A percentile compares a stretch with the other conserved stretches of the same genome.
phyloP scores from a whole-genome alignment of 225 moss, liverwort and hornwort genomes.

The Asterella californica region DNA sequence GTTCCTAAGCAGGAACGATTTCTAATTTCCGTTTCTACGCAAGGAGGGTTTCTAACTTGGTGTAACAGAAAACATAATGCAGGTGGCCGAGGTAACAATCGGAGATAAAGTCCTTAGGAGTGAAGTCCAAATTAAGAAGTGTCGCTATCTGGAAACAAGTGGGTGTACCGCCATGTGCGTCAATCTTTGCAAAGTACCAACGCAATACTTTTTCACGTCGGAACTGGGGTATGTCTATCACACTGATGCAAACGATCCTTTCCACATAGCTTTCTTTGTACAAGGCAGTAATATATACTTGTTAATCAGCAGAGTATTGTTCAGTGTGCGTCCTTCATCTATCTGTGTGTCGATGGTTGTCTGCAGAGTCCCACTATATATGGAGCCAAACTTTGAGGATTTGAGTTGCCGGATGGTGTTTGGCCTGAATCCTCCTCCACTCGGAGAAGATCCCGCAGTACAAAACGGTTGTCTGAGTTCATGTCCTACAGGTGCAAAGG shows the following conservation, averaged over 20 bases:
- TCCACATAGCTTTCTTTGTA: too few relatives aligned
- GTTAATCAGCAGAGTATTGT: too few relatives aligned
- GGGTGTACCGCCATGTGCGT: slow-evolving; percentile 92
- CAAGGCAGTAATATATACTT: too few relatives aligned
- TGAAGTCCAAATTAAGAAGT: slow-evolving; percentile 85
- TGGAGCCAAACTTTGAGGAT: slow-evolving; percentile 96
- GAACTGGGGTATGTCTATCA: slow-evolving; percentile 66
- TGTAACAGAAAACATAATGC: slow-evolving; percentile 17
- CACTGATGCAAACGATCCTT: not conserved
- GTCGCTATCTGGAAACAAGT: slow-evolving; percentile 86
- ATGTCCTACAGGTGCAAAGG: slow-evolving; percentile 32
- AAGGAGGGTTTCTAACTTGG: not conserved
- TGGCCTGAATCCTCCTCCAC: slow-evolving; percentile 64
- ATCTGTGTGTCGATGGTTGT: too few relatives aligned
- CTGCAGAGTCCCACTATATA: slow-evolving; percentile 81
- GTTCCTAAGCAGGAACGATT: not conserved
- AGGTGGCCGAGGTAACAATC: slow-evolving; percentile 69
- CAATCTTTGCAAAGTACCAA: slow-evolving; percentile 94
- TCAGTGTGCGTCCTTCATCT: too few relatives aligned
- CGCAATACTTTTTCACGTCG: slow-evolving; percentile 86
- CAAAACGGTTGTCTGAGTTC: slow-evolving; percentile 64
- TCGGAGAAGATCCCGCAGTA: slow-evolving; percentile 65
- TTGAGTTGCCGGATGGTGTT: slow-evolving; percentile 95
- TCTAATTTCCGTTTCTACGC: too few relatives aligned
- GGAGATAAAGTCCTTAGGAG: slow-evolving; percentile 55